phyloP scores from a whole-genome alignment of 2,329 filamentous ascomycete genomes.

The Arachnopeziza araneosa region DNA sequence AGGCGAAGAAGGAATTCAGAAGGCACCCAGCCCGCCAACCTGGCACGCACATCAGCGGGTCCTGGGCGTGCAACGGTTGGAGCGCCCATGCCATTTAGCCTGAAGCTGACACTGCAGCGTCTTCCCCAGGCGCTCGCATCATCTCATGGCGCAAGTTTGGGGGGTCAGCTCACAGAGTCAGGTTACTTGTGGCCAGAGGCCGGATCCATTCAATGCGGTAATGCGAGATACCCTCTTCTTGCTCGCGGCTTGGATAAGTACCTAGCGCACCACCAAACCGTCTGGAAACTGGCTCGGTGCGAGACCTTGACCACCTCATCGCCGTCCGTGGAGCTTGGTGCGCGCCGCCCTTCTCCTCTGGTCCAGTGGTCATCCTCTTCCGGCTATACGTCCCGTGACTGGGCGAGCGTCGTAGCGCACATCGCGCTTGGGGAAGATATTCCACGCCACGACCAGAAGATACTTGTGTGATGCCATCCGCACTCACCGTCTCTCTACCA shows the following conservation, averaged over 20 bases:
- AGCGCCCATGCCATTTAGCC: not conserved
- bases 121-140: not conserved
- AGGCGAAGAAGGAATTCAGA: not conserved
- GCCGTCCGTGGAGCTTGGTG: too few species aligned
- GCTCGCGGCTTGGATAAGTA: not conserved
- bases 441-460: not conserved
- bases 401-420: too few species aligned
- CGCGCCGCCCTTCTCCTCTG: too few species aligned
- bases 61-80: not conserved
- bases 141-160: not conserved
- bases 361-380: too few species aligned
- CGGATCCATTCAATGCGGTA: conserved; percentile 4
- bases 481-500: not conserved
- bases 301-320: too few species aligned
- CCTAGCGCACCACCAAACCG: too few species aligned
- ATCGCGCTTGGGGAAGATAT: too few species aligned
- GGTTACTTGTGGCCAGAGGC: too few species aligned
- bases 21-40: not conserved
- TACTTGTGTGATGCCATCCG: not conserved
- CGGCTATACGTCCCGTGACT: too few species aligned
- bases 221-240: conserved; percentile 3
- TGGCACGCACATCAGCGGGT: not conserved
- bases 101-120: not conserved
- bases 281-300: too few species aligned
- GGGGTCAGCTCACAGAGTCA: not conserved